Evolutionary conservation across 768 basidiomycete genomes (phyloP).

Genomic region (Clavulina sp.): DNA sequence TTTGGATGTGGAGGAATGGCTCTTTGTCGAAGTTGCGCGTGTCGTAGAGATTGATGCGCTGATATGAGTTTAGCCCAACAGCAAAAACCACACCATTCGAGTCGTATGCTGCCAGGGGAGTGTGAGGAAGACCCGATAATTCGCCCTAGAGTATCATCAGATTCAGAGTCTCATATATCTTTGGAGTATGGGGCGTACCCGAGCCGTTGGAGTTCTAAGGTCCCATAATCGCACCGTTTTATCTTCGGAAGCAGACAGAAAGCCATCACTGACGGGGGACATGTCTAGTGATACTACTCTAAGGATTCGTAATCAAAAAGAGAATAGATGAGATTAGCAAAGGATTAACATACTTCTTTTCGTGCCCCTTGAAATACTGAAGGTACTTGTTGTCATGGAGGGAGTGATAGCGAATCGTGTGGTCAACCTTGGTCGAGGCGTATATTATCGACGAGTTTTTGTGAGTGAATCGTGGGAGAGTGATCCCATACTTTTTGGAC

Average conservation of each 20-base stretch:
- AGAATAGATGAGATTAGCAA: not conserved
- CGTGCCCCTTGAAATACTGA: slow-evolving; percentile 92
- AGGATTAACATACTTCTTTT: slow-evolving; percentile 29
- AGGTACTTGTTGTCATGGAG: slow-evolving; percentile 93
- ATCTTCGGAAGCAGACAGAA: slow-evolving; percentile 89
- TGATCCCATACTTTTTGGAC: slow-evolving; percentile 95
- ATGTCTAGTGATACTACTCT: slow-evolving; percentile 81
- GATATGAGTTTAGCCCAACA: slow-evolving; percentile 66
- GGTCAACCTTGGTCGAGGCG: slow-evolving; percentile 89
- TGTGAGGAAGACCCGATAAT: slow-evolving; percentile 42
- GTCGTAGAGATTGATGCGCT: slow-evolving; percentile 73
- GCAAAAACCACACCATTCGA: slow-evolving; percentile 69
- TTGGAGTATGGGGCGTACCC: slow-evolving; percentile 20
- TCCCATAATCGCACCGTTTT: slow-evolving; percentile 96
- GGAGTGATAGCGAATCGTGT: slow-evolving; percentile 87
- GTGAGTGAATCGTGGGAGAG: slow-evolving; percentile 89
- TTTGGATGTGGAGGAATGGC: slow-evolving; percentile 68
- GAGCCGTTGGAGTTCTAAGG: slow-evolving; percentile 57
- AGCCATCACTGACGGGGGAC: slow-evolving; percentile 83
- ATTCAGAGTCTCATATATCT: not conserved
- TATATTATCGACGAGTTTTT: slow-evolving; percentile 70
- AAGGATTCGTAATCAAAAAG: not conserved
- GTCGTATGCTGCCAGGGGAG: slow-evolving; percentile 74
- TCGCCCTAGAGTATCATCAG: slow-evolving; percentile 30
- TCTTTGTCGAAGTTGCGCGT: slow-evolving; percentile 76